Conservation (phyloP, 176 grass and related monocot species). For the Canna indica region DNA sequence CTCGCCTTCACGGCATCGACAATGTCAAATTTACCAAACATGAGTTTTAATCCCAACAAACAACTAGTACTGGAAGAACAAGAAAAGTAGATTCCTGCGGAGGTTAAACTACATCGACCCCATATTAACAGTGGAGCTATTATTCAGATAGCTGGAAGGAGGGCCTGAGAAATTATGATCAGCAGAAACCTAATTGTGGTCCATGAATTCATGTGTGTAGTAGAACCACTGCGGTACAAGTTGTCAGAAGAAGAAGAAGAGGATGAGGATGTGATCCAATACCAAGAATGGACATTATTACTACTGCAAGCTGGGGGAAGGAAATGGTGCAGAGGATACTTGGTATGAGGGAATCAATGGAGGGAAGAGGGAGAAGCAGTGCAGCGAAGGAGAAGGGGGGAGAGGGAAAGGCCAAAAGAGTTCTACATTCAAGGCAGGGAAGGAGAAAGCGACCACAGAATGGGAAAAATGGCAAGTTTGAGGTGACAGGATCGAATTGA, state of each 20-base stretch:
- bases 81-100: background rate
- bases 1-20: slow-evolving; percentile 45
- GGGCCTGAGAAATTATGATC: background rate
- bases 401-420: background rate
- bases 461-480: slow-evolving; percentile 4
- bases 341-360: background rate
- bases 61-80: background rate
- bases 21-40: background rate
- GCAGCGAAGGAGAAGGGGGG: background rate
- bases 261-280: background rate
- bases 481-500: slow-evolving; percentile 20
- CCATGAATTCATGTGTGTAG: background rate
- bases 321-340: background rate
- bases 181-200: background rate
- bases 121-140: slow-evolving; percentile 16
- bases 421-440: background rate
- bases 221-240: background rate
- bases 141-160: background rate
- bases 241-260: background rate
- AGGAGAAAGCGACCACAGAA: background rate
- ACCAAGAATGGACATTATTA: background rate
- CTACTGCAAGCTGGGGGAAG: background rate
- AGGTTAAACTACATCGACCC: background rate
- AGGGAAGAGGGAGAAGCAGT: background rate
- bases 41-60: background rate